Percentiles rank a stretch among this genome's conserved stretches.
phyloP scores from a whole-genome alignment of 768 basidiomycete species.

The Tephrocybe sp. region DNA sequence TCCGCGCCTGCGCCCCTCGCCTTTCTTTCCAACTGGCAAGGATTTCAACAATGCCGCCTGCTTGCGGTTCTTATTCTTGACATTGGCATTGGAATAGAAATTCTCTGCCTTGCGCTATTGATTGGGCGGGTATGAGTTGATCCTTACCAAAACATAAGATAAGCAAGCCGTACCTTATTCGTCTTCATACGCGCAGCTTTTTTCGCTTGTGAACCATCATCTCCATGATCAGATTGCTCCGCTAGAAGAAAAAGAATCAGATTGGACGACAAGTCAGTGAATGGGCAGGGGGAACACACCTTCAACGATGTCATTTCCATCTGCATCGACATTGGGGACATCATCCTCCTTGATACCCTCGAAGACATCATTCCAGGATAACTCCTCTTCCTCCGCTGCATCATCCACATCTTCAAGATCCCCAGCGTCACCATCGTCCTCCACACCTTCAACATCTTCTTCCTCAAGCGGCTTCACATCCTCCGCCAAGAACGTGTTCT shows the following conservation, averaged over 20 bases:
- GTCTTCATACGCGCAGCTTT: slow-evolving; percentile 90
- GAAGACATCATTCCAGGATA: slow-evolving; percentile 90
- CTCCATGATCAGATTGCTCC: slow-evolving; percentile 10
- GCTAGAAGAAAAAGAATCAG: slow-evolving; percentile 4
- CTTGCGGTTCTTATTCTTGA: slow-evolving; percentile 82
- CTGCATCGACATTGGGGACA: slow-evolving; percentile 26
- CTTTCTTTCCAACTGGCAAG: slow-evolving; percentile 51
- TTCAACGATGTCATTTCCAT: slow-evolving; percentile 25
- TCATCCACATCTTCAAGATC: slow-evolving; percentile 37
- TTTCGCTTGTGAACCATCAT: slow-evolving; percentile 16
- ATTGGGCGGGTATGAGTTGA: slow-evolving; percentile 8
- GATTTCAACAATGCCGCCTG: slow-evolving; percentile 63
- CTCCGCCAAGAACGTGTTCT: slow-evolving; percentile 83
- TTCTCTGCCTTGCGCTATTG: slow-evolving; percentile 83
- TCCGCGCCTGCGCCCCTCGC: slow-evolving; percentile 37
- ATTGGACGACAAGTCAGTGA: slow-evolving; percentile 10
- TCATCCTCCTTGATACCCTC: slow-evolving; percentile 46
- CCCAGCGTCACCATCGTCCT: slow-evolving; percentile 35
- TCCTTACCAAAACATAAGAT: neutral
- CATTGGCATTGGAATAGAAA: slow-evolving; percentile 83
- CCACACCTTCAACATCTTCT: slow-evolving; percentile 44
- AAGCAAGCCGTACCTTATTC: slow-evolving; percentile 65
- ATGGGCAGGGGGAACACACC: slow-evolving; percentile 23
- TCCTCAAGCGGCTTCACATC: slow-evolving; percentile 72
- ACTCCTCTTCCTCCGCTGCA: slow-evolving; percentile 43